These are phyloP conservation scores for Phytophthora hybrid DNA, from an alignment of 352 stramenopile species.

Conservation along the genomic window DNA sequence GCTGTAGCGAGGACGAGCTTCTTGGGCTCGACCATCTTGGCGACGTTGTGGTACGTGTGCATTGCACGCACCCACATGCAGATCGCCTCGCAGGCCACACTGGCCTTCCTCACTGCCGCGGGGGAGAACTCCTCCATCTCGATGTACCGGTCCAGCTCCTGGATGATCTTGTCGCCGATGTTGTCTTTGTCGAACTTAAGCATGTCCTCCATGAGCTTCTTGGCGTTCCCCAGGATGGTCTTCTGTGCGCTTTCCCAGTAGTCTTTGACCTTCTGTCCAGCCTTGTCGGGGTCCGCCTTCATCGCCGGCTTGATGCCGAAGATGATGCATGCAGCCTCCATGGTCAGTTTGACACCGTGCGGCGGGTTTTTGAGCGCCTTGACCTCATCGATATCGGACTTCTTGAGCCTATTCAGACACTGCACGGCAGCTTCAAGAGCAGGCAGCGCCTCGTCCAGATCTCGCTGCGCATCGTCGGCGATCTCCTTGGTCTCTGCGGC, in stretches of 20 bases:
- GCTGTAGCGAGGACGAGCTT: conserved; percentile 86
- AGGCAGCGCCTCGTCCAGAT: conserved; percentile 93
- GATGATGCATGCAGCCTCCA: conserved; percentile 95
- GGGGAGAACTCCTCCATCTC: conserved; percentile 93
- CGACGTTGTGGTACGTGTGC: conserved; percentile 94
- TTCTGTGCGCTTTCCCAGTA: conserved; percentile 92
- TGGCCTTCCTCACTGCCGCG: conserved; percentile 90
- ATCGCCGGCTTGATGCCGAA: conserved; percentile 94
- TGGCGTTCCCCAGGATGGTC: conserved; percentile 86
- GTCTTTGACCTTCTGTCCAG: conserved; percentile 91
- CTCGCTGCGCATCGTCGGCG: conserved; percentile 91
- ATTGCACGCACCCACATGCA: conserved; percentile 95
- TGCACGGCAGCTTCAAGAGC: conserved; percentile 93
- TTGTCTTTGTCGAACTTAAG: conserved; percentile 93
- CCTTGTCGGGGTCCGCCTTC: conserved; percentile 91
- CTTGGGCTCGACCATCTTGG: conserved; percentile 94
- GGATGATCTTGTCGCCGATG: conserved; percentile 88
- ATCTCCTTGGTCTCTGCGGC: conserved; percentile 94
- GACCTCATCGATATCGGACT: conserved; percentile 95
- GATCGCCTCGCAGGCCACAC: conserved; percentile 92
- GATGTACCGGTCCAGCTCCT: conserved; percentile 91
- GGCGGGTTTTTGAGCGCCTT: conserved; percentile 91
- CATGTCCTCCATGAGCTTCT: conserved; percentile 93
- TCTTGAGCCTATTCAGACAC: conserved; percentile 93
- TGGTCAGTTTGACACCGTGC: conserved; percentile 88